Conservation (phyloP, 106 monocot species). For the Posidonia australis region DNA sequence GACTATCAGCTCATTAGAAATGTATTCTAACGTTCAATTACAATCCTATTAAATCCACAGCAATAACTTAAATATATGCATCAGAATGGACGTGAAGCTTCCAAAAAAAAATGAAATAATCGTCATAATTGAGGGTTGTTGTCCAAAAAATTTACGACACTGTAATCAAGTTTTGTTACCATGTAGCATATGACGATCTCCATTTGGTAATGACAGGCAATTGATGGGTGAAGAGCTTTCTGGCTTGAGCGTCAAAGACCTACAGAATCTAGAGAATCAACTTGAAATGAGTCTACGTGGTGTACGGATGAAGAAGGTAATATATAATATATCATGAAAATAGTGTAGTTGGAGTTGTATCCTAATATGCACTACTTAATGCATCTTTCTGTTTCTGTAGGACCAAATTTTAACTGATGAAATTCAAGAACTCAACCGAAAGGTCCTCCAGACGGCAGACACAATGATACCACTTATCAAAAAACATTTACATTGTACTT, state of each 20-base stretch:
- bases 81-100: too few relatives aligned
- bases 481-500: too few relatives aligned
- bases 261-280: constrained; percentile 25
- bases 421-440: constrained; percentile 70
- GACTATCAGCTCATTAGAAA: too few relatives aligned
- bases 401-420: constrained; percentile 54
- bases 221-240: constrained; percentile 22
- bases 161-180: too few relatives aligned
- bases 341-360: too few relatives aligned
- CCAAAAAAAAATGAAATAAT: too few relatives aligned
- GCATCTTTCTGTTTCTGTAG: constrained; percentile 26
- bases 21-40: too few relatives aligned
- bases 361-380: too few relatives aligned
- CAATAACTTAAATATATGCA: too few relatives aligned
- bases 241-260: constrained; percentile 12
- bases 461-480: not conserved
- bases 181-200: not conserved
- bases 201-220: constrained; percentile 6
- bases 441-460: constrained; percentile 37
- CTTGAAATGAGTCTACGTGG: constrained; percentile 17
- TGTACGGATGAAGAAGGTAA: constrained; percentile 22
- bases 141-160: too few relatives aligned
- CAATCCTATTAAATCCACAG: too few relatives aligned
- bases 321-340: not conserved
- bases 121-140: too few relatives aligned